These are phyloP conservation scores for Anethum foeniculum DNA, from an alignment of 140 eudicot species.

Conservation along the genomic window DNA sequence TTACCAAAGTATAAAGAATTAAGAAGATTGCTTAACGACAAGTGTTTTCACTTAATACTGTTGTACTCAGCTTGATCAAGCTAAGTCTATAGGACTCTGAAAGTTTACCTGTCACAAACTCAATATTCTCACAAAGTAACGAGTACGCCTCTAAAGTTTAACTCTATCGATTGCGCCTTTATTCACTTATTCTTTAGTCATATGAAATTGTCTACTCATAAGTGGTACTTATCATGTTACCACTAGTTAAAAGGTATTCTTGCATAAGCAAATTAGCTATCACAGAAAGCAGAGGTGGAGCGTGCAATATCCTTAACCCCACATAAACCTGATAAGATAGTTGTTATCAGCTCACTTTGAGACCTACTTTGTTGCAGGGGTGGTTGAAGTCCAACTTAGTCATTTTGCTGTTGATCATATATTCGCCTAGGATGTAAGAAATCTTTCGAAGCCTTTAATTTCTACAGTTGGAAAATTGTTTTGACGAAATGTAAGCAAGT, in stretches of 20 bases:
- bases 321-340: background rate
- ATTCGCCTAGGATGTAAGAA: background rate
- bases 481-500: too few relatives aligned
- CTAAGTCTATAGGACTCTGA: background rate
- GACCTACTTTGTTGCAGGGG: background rate
- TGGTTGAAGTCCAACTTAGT: background rate
- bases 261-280: background rate
- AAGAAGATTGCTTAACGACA: background rate
- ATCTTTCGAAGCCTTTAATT: background rate
- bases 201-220: background rate
- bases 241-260: background rate
- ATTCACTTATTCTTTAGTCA: background rate
- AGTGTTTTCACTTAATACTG: background rate
- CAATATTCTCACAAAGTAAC: background rate
- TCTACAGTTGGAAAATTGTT: background rate
- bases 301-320: background rate
- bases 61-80: background rate
- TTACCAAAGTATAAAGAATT: background rate
- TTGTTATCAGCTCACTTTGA: background rate
- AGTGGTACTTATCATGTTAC: background rate
- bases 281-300: background rate
- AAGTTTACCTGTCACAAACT: background rate
- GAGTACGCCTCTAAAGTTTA: background rate
- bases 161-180: background rate
- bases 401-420: background rate